These are phyloP conservation scores for Thinopyrum elongatum DNA, from an alignment of 176 grass and related monocot species.

Conservation along the genomic window DNA sequence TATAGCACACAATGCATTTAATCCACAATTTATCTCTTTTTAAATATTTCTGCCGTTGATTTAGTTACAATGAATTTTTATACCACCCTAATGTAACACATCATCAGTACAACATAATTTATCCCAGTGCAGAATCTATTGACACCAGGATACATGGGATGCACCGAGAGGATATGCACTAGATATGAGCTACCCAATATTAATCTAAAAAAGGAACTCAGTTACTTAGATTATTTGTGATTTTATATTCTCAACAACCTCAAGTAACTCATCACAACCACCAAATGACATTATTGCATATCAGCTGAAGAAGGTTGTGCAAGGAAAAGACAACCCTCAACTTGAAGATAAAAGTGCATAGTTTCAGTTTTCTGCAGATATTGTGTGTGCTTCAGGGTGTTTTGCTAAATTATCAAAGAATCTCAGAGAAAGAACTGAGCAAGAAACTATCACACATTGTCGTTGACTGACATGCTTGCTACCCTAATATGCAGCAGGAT, in stretches of 20 bases:
- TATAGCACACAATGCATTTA: not conserved
- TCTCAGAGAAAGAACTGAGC: not conserved
- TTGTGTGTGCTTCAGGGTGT: not conserved
- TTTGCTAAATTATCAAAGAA: not conserved
- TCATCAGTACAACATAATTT: not conserved
- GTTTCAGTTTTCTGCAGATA: slow-evolving; percentile 4
- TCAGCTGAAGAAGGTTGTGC: not conserved
- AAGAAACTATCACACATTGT: not conserved
- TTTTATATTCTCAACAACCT: not conserved
- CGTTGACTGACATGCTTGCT: not conserved
- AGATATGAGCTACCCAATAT: not conserved
- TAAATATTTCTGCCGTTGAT: not conserved
- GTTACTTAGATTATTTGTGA: not conserved
- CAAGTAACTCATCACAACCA: slow-evolving; percentile 5
- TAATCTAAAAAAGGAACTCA: not conserved
- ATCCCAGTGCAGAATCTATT: not conserved
- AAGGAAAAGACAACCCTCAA: not conserved
- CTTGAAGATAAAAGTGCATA: slow-evolving; percentile 9
- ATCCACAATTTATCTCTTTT: not conserved
- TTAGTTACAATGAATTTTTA: too few species aligned
- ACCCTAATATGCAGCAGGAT: not conserved
- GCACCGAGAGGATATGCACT: not conserved
- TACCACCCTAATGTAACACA: not conserved
- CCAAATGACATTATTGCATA: slow-evolving; percentile 1
- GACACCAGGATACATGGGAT: not conserved